Evolutionary conservation across 1,284 basidiomycete species (phyloP), one percentile per base, ranked within the genome.

Genomic region (Butyriboletus appendiculatus): DNA sequence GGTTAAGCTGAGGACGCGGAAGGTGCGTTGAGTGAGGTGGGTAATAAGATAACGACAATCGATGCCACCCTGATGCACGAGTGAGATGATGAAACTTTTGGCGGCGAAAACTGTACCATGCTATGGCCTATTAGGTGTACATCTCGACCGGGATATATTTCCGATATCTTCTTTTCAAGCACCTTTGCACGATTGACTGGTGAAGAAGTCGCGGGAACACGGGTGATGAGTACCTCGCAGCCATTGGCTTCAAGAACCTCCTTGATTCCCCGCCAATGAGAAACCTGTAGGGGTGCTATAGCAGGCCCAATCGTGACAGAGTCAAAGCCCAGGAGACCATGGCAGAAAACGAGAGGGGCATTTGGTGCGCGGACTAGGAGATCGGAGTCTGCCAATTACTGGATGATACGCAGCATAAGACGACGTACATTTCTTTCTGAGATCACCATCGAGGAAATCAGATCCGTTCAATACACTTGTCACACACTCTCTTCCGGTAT

Each of bases 251-350:
- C 88, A 10, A 98, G 79, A 8, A 90, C 92, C 66, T 97, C 92
- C 63, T 89, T 88, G 59, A 98, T 95, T 4, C 96, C 96, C 37
- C 95, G 82, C 96, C 96, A 98, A 70, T 98, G 94, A 5, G 87
- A 81, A 45, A 98, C 92, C 64, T 94, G 86, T 26, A 98, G 66
- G 4, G 90, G 86, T 11, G 90, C 86, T 53, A 94, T 86, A 16
- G 84, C 73, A 2, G 83, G 84, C 10, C 86, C 85, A 42, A 90
- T 82, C 5, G 81, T 86, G 57, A 90, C 82, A 0, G 84, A 86
- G 67, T 94, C 91, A 63, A 94, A 94, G 5, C 94, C 94, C 2
- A 97, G 80, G 2, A 97, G 80, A 9, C 96, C 95, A 66, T 98
- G 95, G 62, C 94, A 96, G 70, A 98, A 96, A 4, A 98, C 89